Evolutionary conservation across 2,329 filamentous ascomycete genomes (phyloP), one percentile per base, ranked within the genome.

Genomic region (Trichoderma sp.): DNA sequence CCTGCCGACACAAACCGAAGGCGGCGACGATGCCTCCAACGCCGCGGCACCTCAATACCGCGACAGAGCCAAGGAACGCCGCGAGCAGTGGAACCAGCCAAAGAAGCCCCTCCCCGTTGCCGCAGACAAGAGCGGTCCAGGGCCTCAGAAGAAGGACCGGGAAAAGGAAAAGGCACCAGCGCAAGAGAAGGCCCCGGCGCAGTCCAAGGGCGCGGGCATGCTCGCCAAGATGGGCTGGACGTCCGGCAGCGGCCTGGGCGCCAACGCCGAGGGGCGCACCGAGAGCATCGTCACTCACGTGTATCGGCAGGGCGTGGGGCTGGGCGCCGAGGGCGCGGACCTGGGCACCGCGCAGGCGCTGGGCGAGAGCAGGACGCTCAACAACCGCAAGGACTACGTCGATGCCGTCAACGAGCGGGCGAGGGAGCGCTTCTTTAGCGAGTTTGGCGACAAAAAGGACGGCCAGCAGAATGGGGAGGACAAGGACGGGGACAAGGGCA

Each of bases 181-280:
- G 17, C 65, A 71, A 26, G 71, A 73, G 5, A 70, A 70, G 15
- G 58, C 51, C 3, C 66, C 69, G 7, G 44, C 24, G 57, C 77
- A 80, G 66, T 87, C 85, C 43, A 90, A 89, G 74, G 88, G 88
- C 14, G 87, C 87, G 0, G 85, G 86, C 3, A 81, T 91, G 72
- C 79, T 92, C 45, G 85, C 87, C 45, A 91, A 91, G 79, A 90
- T 90, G 85, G 89, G 89, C 28, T 91, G 88, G 88, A 85, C 79
- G 24, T 79, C 82, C 1, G 89, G 89, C 9, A 81, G 83, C 64
- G 88, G 89, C 0, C 79, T 91, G 4, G 89, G 89, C 2, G 86
- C 84, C 0, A 82, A 84, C 52, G 86, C 85, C 6, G 82, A 82
- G 6, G 89, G 89, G 0, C 81, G 85, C 50, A 89, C 85, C 0